These are phyloP conservation scores for Echites panduratus DNA, from an alignment of 257 asterid genomes.

Conservation along the genomic window DNA sequence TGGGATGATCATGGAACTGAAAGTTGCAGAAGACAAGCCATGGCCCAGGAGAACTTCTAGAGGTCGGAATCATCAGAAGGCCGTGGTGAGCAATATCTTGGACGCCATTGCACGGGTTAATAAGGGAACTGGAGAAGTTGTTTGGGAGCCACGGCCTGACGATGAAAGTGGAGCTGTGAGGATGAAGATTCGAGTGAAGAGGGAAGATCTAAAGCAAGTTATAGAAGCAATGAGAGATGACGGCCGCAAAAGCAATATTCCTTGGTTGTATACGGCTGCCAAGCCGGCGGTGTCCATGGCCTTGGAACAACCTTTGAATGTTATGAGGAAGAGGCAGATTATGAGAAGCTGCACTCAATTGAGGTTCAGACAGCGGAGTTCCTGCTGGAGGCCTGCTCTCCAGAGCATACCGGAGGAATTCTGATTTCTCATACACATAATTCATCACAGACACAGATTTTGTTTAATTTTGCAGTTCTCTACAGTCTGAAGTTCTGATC, in stretches of 20 bases:
- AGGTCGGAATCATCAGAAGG: slow-evolving; percentile 36
- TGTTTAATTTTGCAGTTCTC: too few relatives aligned
- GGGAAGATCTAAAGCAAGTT: slow-evolving; percentile 48
- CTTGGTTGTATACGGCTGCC: neutral
- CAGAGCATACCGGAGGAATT: slow-evolving; percentile 56
- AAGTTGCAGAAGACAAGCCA: slow-evolving; percentile 28
- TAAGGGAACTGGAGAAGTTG: slow-evolving; percentile 22
- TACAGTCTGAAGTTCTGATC: too few relatives aligned
- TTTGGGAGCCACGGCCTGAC: neutral
- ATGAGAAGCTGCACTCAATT: slow-evolving; percentile 26
- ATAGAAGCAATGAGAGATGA: slow-evolving; percentile 37
- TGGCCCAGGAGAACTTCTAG: slow-evolving; percentile 21
- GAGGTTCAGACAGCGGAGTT: slow-evolving; percentile 18
- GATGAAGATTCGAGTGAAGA: slow-evolving; percentile 52
- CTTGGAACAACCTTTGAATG: slow-evolving; percentile 47
- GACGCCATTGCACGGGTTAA: slow-evolving; percentile 36
- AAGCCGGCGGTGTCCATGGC: slow-evolving; percentile 15
- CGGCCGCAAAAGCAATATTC: slow-evolving; percentile 5
- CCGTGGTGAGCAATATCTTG: slow-evolving; percentile 24
- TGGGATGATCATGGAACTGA: neutral
- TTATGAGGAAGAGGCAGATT: slow-evolving; percentile 41
- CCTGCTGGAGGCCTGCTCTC: slow-evolving; percentile 46
- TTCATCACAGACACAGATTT: neutral
- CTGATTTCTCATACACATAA: neutral
- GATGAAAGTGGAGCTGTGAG: slow-evolving; percentile 26